Evolutionary conservation across 371 early-diverging fungal species (phyloP).

Genomic region (Furculomyces boomerangus): DNA sequence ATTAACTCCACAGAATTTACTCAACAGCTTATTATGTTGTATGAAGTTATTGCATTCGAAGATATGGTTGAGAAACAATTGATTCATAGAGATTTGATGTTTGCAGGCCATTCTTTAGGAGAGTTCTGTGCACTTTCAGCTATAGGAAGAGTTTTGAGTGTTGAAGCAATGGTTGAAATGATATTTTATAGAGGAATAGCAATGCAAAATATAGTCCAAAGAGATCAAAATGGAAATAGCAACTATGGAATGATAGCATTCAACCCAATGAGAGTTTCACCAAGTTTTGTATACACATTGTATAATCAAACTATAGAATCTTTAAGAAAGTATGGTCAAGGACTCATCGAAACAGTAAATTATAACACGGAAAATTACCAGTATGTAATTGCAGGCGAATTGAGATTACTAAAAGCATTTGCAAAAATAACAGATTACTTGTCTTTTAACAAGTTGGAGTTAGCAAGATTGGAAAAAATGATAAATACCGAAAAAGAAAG

Average conservation of each 20-base stretch:
- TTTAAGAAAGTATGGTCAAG: constrained; percentile 38
- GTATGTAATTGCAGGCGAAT: constrained; percentile 85
- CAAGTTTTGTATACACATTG: constrained; percentile 49
- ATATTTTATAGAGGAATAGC: constrained; percentile 93
- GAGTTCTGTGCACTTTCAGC: constrained; percentile 85
- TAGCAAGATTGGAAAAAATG: not conserved
- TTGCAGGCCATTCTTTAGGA: constrained; percentile 88
- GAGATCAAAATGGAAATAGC: constrained; percentile 64
- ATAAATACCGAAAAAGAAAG: too few relatives aligned
- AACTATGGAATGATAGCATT: constrained; percentile 92
- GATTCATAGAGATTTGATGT: constrained; percentile 59
- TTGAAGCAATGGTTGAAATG: constrained; percentile 73
- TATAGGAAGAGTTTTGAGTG: constrained; percentile 64
- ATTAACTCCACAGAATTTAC: constrained; percentile 87
- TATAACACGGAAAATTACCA: constrained; percentile 92
- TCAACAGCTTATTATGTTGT: constrained; percentile 74
- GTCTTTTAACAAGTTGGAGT: not conserved
- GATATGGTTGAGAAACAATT: constrained; percentile 76
- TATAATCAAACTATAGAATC: constrained; percentile 59
- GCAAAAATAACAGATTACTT: not conserved
- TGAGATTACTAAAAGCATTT: constrained; percentile 9
- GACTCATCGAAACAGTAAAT: constrained; percentile 84
- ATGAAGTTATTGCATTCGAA: constrained; percentile 79
- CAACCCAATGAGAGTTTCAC: constrained; percentile 71
- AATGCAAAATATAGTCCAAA: constrained; percentile 84